Conservation (phyloP, 768 basidiomycete species). For the Pulveroboletus sp. region DNA sequence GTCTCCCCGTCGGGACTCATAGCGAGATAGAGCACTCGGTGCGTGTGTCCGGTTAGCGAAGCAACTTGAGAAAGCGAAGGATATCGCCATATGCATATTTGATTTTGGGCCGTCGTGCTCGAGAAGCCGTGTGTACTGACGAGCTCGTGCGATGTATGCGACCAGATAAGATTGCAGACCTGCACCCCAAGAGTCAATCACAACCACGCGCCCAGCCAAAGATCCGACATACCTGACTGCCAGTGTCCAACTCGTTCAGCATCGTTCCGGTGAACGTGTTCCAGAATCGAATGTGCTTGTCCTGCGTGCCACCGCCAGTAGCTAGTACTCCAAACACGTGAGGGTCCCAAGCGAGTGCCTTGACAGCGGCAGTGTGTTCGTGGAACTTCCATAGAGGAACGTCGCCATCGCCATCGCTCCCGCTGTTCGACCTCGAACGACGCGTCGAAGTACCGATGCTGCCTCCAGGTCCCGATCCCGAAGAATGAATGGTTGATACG, state of each 20-base stretch:
- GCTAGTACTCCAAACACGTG: conserved; percentile 89
- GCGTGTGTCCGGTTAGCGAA: conserved; percentile 89
- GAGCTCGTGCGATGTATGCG: conserved; percentile 90
- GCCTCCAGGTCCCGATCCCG: conserved; percentile 30
- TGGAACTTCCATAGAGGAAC: conserved; percentile 90
- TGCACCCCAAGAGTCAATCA: conserved; percentile 32
- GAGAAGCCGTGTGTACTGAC: conserved; percentile 98
- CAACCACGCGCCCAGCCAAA: not conserved
- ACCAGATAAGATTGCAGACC: conserved; percentile 99
- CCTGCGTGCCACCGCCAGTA: conserved; percentile 97
- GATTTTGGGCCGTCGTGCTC: conserved; percentile 89
- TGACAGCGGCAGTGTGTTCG: conserved; percentile 95
- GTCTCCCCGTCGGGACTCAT: conserved; percentile 98
- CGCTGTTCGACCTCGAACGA: conserved; percentile 25
- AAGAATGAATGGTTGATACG: conserved; percentile 24
- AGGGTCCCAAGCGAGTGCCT: conserved; percentile 97
- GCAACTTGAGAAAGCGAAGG: conserved; percentile 93
- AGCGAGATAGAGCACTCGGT: conserved; percentile 93
- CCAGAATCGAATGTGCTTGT: conserved; percentile 98
- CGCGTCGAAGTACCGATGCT: conserved; percentile 21
- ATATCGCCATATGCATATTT: conserved; percentile 95
- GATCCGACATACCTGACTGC: conserved; percentile 68
- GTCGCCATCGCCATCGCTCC: conserved; percentile 39
- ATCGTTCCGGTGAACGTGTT: conserved; percentile 84
- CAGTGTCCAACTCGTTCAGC: conserved; percentile 88